Conservation (phyloP, 176 grass and related monocot genomes). For the Dactylis glomerata region DNA sequence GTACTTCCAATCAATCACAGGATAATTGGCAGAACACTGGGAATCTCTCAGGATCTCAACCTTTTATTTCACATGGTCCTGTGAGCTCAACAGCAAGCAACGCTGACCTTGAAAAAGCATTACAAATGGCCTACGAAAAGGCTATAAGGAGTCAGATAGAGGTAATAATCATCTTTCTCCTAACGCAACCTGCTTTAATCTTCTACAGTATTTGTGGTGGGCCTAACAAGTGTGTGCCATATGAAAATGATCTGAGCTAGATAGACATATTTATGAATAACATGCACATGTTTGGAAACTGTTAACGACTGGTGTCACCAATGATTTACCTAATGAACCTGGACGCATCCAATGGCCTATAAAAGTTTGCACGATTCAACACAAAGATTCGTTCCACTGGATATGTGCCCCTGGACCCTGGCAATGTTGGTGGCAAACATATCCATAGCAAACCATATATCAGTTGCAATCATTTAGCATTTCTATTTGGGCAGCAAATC, state of each 20-base stretch:
- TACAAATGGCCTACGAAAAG: conserved; percentile 38
- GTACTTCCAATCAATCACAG: conserved; percentile 37
- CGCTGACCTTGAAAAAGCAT: conserved; percentile 36
- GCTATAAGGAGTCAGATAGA: conserved; percentile 55
- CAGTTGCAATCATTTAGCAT: background rate
- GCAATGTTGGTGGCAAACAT: background rate
- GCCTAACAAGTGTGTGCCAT: background rate
- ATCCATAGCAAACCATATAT: background rate
- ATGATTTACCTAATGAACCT: background rate
- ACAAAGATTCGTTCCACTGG: background rate
- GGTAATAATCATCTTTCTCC: conserved; percentile 35
- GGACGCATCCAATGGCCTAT: background rate
- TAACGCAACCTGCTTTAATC: background rate
- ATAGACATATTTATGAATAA: conserved; percentile 10
- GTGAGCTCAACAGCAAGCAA: conserved; percentile 8
- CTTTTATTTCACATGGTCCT: conserved; percentile 21
- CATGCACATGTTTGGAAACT: background rate
- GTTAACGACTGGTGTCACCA: background rate
- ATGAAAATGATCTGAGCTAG: conserved; percentile 3
- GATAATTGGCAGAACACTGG: conserved; percentile 6
- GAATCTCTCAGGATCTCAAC: background rate
- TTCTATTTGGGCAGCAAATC: background rate
- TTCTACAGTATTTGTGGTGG: background rate
- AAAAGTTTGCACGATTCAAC: background rate
- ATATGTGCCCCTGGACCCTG: background rate